Evolutionary conservation across 192 early-diverging fungal genomes (phyloP).

Genomic region (Coemansia sp.): DNA sequence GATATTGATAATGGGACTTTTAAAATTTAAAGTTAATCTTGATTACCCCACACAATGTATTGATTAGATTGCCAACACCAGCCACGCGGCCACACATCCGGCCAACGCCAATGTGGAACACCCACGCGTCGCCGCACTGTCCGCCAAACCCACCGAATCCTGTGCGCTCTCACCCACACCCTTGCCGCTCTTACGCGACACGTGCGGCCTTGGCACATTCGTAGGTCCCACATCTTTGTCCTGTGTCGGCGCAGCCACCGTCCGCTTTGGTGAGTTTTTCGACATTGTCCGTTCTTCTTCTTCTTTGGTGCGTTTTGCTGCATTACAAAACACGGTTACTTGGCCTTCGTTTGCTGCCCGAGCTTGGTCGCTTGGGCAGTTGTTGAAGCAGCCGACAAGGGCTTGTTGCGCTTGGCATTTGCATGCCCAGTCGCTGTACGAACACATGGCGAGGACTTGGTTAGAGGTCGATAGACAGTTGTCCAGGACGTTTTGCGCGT

Average conservation of each 20-base stretch:
- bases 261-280: neutral
- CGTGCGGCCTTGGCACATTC: neutral
- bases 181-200: neutral
- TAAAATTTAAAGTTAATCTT: too few relatives aligned
- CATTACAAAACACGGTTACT: constrained; percentile 45
- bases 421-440: constrained; percentile 54
- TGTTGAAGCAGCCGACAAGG: constrained; percentile 44
- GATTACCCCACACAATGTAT: neutral
- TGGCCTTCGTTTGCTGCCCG: constrained; percentile 38
- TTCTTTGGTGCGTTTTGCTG: constrained; percentile 25
- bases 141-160: neutral
- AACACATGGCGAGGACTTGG: constrained; percentile 35
- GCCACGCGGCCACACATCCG: constrained; percentile 1
- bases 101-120: neutral
- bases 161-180: neutral
- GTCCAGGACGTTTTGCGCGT: constrained; percentile 44
- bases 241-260: neutral
- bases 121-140: neutral
- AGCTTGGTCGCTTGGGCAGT: constrained; percentile 41
- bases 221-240: neutral
- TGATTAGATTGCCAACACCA: neutral
- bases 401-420: constrained; percentile 51
- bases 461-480: constrained; percentile 33
- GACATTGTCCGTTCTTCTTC: constrained; percentile 18
- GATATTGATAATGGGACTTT: neutral